Conservation (phyloP, 1,284 basidiomycete species). For the Tremellales sp. region DNA sequence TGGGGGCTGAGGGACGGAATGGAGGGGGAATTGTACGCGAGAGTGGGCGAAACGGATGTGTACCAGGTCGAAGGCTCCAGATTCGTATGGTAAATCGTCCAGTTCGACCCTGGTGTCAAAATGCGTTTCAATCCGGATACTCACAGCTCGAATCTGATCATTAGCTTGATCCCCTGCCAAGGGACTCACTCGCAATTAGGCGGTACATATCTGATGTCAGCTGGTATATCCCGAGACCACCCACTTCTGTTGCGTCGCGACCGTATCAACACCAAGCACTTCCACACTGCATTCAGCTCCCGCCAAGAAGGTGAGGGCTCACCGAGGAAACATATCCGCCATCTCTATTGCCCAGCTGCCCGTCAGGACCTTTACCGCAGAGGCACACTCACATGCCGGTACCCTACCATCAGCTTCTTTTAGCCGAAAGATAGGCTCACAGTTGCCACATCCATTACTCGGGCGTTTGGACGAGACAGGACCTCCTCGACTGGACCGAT, state of each 20-base stretch:
- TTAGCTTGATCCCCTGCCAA: no score
- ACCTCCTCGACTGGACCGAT: slow-evolving; percentile 14
- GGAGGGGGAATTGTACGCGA: slow-evolving; percentile 8
- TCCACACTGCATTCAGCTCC: neutral
- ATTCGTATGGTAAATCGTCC: slow-evolving; percentile 8
- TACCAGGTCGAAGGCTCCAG: slow-evolving; percentile 14
- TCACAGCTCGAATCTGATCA: slow-evolving; percentile 14
- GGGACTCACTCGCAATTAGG: slow-evolving; percentile 20
- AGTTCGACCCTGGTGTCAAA: slow-evolving; percentile 3
- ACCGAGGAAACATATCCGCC: slow-evolving; percentile 23
- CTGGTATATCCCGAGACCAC: neutral
- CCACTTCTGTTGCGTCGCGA: slow-evolving; percentile 9
- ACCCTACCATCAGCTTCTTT: slow-evolving; percentile 1
- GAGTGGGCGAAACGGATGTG: slow-evolving; percentile 17
- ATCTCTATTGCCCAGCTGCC: slow-evolving; percentile 24
- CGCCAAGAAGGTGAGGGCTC: neutral
- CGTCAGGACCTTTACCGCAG: neutral
- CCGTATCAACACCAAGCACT: neutral
- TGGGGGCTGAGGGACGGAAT: slow-evolving; percentile 3
- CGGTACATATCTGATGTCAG: slow-evolving; percentile 7
- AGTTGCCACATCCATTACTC: slow-evolving; percentile 20
- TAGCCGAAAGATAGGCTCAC: slow-evolving; percentile 4
- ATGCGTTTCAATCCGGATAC: neutral
- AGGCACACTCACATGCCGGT: slow-evolving; percentile 8
- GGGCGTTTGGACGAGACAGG: slow-evolving; percentile 1